Conservation (phyloP, 257 asterid species). For the Henckelia pumila region DNA sequence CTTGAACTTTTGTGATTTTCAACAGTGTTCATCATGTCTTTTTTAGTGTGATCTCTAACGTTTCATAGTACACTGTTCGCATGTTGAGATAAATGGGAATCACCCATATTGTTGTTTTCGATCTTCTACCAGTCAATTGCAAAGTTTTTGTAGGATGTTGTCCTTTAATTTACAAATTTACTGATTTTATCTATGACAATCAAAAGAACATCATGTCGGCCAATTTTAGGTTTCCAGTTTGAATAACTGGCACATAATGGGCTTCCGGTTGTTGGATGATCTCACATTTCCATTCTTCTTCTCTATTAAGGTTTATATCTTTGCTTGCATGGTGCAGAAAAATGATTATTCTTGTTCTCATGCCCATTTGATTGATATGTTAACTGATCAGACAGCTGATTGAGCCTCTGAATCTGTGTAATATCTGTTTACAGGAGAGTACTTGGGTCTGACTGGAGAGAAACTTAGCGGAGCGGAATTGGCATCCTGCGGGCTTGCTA, state of each 20-base stretch:
- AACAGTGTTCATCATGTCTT: background rate
- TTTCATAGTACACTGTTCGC: slow-evolving; percentile 1
- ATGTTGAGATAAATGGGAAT: background rate
- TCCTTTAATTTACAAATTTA: background rate
- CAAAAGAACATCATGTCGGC: background rate
- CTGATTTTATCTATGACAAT: slow-evolving; percentile 14
- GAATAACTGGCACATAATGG: background rate
- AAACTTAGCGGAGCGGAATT: slow-evolving; percentile 83
- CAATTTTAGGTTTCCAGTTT: background rate
- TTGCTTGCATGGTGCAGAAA: background rate
- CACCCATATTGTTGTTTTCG: slow-evolving; percentile 16
- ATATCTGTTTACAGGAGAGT: slow-evolving; percentile 64
- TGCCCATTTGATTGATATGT: slow-evolving; percentile 1
- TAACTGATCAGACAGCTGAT: slow-evolving; percentile 15
- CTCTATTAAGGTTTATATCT: background rate
- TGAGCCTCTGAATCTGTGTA: slow-evolving; percentile 8
- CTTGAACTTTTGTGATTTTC: slow-evolving; percentile 11
- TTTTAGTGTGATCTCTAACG: background rate
- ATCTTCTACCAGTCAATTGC: slow-evolving; percentile 9
- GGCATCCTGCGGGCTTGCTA: slow-evolving; percentile 93
- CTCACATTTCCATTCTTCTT: slow-evolving; percentile 1
- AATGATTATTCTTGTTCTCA: slow-evolving; percentile 2
- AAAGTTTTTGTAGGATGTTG: slow-evolving; percentile 11
- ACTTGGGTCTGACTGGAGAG: slow-evolving; percentile 84
- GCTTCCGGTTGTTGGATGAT: slow-evolving; percentile 3